Base-by-base conservation (phyloP, 2,329 filamentous ascomycete species). In the Epichloe glyceriae region DNA sequence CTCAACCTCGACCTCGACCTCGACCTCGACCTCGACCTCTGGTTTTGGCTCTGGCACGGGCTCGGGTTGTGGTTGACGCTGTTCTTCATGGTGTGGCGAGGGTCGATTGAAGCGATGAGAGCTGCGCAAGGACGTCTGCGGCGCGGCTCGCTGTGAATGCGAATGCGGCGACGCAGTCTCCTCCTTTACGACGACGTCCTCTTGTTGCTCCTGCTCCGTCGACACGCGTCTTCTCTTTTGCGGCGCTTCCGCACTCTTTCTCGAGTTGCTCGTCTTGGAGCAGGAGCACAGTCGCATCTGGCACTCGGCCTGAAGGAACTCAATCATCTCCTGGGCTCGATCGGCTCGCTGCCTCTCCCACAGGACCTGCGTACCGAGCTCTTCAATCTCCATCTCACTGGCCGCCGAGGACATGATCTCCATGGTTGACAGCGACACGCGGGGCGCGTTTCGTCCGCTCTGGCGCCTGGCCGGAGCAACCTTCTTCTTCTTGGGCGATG, bases 251-350 rank as follows among this genome's bases (percentile, higher is more conserved):
- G 40, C 34, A 45, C 53, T 56, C 30, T 50, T 50, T 45, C 54
- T 52, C 22, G 48, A 46, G 50, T 58, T 58, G 7, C 30, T 54
- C 0, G 60, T 56, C 51, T 70, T 75, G 53, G 70, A 75, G 61
- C 82, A 84, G 1, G 76, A 70, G 68, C 85, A 88, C 65, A 77
- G 80, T 45, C 76, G 74, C 56, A 89, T 75, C 47, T 80, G 74
- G 63, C 84, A 88, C 63, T 91, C 86, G 50, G 85, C 76, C 61
- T 86, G 79, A 62, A 90, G 72, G 64, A 88, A 90, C 34, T 89
- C 83, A 46, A 88, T 73, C 60, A 85, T 79, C 53, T 88, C 85
- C 55, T 84, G 73, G 0, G 85, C 83, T 7, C 83, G 77, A 54
- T 85, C 75, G 10, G 85, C 82, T 50, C 83, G 73, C 61, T 79